Evolutionary conservation across 2,329 filamentous ascomycete species (phyloP).

Genomic region (Colletotrichum navitas): DNA sequence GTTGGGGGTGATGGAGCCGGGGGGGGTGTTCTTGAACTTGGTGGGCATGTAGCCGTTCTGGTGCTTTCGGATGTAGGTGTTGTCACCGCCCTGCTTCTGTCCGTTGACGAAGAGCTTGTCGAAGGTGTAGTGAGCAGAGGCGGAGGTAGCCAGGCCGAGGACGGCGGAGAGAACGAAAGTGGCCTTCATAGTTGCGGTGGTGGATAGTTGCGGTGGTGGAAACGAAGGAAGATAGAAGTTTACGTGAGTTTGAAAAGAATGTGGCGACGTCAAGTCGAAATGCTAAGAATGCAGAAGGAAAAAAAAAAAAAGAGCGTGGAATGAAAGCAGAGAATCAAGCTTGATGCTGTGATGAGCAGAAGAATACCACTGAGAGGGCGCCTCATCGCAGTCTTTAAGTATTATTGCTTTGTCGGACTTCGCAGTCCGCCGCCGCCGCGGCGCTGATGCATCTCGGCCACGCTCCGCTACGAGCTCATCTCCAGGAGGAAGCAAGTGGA

Average conservation of each 20-base stretch:
- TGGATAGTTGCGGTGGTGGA: not conserved
- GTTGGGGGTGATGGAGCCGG: conserved; percentile 30
- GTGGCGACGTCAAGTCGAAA: conserved; percentile 36
- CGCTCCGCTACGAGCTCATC: not conserved
- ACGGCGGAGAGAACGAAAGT: conserved; percentile 28
- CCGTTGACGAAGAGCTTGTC: conserved; percentile 45
- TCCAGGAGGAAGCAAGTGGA: not conserved
- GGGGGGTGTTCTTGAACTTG: conserved; percentile 37
- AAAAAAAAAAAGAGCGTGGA: not conserved
- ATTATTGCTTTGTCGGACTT: not conserved
- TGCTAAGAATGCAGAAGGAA: not conserved
- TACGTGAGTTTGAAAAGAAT: conserved; percentile 6
- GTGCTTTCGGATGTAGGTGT: conserved; percentile 43
- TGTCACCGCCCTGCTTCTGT: conserved; percentile 42
- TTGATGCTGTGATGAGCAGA: not conserved
- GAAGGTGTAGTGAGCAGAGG: conserved; percentile 46
- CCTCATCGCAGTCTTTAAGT: not conserved
- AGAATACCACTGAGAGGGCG: not conserved
- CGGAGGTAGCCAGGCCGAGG: conserved; percentile 25
- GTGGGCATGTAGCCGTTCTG: conserved; percentile 42
- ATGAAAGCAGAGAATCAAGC: conserved; percentile 20
- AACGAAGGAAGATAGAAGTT: not conserved
- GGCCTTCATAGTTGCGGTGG: conserved; percentile 30
- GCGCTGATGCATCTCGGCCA: not conserved
- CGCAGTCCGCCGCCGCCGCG: not conserved